Evolutionary conservation across 2,329 filamentous ascomycete genomes (phyloP), one percentile per base, ranked within the genome.

Genomic region (Epichloe uncinata): DNA sequence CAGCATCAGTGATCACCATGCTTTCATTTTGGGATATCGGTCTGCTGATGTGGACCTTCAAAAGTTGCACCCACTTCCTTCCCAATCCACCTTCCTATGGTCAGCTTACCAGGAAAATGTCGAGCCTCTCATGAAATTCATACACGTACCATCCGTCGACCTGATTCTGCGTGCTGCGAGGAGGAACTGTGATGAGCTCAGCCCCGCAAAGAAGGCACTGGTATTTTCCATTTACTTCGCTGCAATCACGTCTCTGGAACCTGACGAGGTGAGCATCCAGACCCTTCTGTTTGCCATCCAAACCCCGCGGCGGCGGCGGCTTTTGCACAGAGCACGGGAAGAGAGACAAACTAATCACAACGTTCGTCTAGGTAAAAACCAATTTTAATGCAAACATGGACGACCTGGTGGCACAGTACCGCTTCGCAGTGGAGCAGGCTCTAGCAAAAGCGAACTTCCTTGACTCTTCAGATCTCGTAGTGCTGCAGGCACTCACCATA

Each of bases 1-100:
- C 5, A 56, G 63, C 5, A 49, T 61, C 3, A 55, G 67, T n/a
- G 76, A 79, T 52, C 82, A 87, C 55, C 83, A 88, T 49, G 76
- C 77, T 22, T 90, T 87, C 61, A 72, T 89, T 26, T 77, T 89
- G 54, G 84, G 84, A 7, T 86, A 85, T 61, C 81, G 77, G 53
- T 87, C 84, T 1, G 73, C 77, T n/a, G 79, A 78, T 54, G 80
- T 87, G 26, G 78, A 88, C 56, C 68, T 88, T 55, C 67, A 74
- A 16, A 69, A 73, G 41, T 68, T 85, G 13, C 84, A 87, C 57
- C 85, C 85, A 2, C 60, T 80, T 0, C 75, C 81, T 1, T 78
- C 79, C 1, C 81, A 84, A 54, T 81, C 85, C 45, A 73, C 73
- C 0, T 77, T 78, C 45, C 78, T 87, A 50, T 88, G 85, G 84